These are phyloP conservation scores for Ceratocystis alfenasii DNA, from an alignment of 2,329 filamentous ascomycete genomes.

Conservation along the genomic window DNA sequence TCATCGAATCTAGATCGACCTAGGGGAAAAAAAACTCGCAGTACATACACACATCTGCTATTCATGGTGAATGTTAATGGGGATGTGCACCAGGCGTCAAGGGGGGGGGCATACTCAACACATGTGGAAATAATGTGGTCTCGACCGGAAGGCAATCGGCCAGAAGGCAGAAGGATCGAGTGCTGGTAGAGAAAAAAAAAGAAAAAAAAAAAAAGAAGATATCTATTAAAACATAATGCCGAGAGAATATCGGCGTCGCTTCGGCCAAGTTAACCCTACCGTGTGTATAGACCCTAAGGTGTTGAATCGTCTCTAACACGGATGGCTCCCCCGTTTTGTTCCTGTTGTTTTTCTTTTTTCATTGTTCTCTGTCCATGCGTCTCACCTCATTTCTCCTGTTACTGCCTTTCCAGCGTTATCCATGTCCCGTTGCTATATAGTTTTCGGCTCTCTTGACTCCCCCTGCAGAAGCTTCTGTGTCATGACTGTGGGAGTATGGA, in stretches of 20 bases:
- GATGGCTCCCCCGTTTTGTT: neutral
- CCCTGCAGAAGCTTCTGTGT: neutral
- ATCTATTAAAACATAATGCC: neutral
- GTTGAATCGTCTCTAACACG: neutral
- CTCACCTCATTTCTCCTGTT: neutral
- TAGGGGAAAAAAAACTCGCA: neutral
- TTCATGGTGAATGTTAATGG: neutral
- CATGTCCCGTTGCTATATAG: neutral
- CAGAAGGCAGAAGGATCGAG: neutral
- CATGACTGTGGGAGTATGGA: neutral
- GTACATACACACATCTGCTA: neutral
- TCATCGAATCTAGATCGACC: neutral
- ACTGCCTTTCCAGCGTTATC: neutral
- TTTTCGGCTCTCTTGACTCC: neutral
- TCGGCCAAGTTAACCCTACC: neutral
- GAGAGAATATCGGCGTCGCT: neutral
- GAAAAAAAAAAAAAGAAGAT: neutral
- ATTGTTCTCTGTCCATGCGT: neutral
- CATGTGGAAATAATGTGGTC: neutral
- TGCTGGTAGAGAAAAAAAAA: neutral
- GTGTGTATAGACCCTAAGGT: neutral
- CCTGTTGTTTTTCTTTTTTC: neutral
- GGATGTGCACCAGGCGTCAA: neutral
- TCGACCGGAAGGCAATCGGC: neutral
- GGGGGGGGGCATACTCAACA: neutral